Evolutionary conservation across 2,329 filamentous ascomycete genomes (phyloP).

Genomic region (Penicillium crustosum): DNA sequence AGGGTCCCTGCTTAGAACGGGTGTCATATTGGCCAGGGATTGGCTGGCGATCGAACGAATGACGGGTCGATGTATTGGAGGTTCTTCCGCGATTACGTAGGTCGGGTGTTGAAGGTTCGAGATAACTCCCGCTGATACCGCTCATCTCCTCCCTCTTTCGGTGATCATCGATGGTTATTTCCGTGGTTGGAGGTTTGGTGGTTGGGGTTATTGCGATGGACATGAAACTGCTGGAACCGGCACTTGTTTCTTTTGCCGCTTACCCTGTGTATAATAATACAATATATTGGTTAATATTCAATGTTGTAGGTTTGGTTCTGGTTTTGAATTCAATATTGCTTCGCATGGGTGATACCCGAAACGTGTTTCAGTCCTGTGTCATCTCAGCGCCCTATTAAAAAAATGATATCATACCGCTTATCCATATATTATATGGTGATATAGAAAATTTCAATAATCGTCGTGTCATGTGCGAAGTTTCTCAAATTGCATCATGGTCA

Average conservation of each 20-base stretch:
- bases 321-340: background rate
- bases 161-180: background rate
- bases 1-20: background rate
- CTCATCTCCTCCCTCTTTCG: background rate
- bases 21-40: background rate
- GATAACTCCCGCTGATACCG: background rate
- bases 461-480: background rate
- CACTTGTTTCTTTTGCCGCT: background rate
- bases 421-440: background rate
- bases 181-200: background rate
- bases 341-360: background rate
- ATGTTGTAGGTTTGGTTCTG: background rate
- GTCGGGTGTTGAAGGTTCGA: background rate
- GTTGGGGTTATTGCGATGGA: constrained; percentile 5
- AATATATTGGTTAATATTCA: background rate
- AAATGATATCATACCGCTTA: background rate
- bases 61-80: background rate
- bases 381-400: background rate
- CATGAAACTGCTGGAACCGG: background rate
- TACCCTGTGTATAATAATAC: background rate
- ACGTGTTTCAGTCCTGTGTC: constrained; percentile 3
- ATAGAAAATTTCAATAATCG: background rate
- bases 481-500: background rate
- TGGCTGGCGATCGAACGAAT: background rate
- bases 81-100: constrained; percentile 6